phyloP scores from a whole-genome alignment of 116 monocot genomes.

The Posidonia oceanica region DNA sequence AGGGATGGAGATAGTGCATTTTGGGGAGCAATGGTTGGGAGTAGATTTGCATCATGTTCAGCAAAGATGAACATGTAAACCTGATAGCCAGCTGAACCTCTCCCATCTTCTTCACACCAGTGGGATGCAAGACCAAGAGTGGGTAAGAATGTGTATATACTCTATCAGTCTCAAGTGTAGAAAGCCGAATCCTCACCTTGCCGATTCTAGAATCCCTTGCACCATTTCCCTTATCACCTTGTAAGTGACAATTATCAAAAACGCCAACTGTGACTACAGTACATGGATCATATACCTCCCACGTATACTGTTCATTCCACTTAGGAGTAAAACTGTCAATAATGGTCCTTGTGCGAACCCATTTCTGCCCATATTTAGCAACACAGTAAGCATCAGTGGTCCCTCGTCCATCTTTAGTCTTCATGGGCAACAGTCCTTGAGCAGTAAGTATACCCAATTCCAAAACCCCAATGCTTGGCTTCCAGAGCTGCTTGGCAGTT shows the following conservation, averaged over 20 bases:
- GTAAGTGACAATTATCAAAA: slow-evolving; percentile 58
- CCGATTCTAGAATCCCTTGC: slow-evolving; percentile 39
- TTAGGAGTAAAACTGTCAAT: slow-evolving; percentile 39
- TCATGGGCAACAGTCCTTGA: slow-evolving; percentile 55
- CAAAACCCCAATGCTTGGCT: slow-evolving; percentile 47
- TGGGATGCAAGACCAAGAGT: slow-evolving; percentile 41
- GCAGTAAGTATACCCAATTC: slow-evolving; percentile 53
- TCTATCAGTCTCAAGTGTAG: slow-evolving; percentile 47
- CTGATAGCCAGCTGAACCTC: slow-evolving; percentile 51
- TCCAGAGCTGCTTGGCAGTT: slow-evolving; percentile 49
- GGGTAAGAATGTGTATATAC: slow-evolving; percentile 68
- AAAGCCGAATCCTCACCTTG: slow-evolving; percentile 53
- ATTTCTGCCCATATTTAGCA: slow-evolving; percentile 63
- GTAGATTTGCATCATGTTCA: slow-evolving; percentile 56
- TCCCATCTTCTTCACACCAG: slow-evolving; percentile 70
- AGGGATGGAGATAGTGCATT: slow-evolving; percentile 61
- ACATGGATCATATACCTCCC: slow-evolving; percentile 67
- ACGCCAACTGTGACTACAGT: slow-evolving; percentile 61
- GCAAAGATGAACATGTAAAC: slow-evolving; percentile 45
- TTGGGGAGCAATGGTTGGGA: slow-evolving; percentile 56
- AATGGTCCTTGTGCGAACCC: slow-evolving; percentile 60
- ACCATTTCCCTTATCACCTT: slow-evolving; percentile 18
- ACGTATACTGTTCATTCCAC: slow-evolving; percentile 68
- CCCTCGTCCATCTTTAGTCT: slow-evolving; percentile 54
- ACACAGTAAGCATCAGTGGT: slow-evolving; percentile 64